phyloP scores from a whole-genome alignment of 2,329 filamentous ascomycete genomes.

The Celoporthe dispersa region DNA sequence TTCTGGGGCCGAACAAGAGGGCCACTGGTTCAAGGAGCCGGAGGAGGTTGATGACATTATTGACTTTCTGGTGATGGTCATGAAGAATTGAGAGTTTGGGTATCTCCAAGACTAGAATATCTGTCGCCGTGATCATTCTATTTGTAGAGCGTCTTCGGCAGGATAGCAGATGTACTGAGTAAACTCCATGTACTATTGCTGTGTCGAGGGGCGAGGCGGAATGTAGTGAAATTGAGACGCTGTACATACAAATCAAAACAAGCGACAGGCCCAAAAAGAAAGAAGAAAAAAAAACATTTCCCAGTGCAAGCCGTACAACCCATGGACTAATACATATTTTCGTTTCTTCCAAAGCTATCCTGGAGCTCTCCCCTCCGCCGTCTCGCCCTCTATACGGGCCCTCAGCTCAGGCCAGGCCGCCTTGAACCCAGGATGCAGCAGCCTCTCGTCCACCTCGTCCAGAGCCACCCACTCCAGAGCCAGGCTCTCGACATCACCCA shows the following conservation, averaged over 20 bases:
- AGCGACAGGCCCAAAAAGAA: no score
- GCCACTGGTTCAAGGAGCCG: not conserved
- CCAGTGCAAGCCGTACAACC: no score
- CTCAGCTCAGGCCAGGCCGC: conserved; percentile 11
- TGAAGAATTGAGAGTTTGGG: not conserved
- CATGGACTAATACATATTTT: no score
- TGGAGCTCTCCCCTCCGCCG: not conserved
- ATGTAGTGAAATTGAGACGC: no score
- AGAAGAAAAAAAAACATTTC: no score
- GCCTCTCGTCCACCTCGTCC: not conserved
- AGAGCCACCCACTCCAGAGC: conserved; percentile 16
- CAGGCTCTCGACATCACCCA: conserved; percentile 3
- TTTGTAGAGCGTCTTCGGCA: not conserved
- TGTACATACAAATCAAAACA: no score
- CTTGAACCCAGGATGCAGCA: conserved; percentile 12
- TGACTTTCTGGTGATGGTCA: not conserved
- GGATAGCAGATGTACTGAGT: not conserved
- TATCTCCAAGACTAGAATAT: not conserved
- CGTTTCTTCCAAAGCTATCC: not conserved
- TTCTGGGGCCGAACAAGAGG: not conserved
- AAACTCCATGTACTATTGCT: no score
- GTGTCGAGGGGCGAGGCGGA: no score
- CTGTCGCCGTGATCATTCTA: not conserved
- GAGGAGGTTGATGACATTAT: not conserved
- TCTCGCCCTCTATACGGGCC: not conserved